Evolutionary conservation across 2,329 filamentous ascomycete species (phyloP).

Genomic region (Emergomyces orientalis): DNA sequence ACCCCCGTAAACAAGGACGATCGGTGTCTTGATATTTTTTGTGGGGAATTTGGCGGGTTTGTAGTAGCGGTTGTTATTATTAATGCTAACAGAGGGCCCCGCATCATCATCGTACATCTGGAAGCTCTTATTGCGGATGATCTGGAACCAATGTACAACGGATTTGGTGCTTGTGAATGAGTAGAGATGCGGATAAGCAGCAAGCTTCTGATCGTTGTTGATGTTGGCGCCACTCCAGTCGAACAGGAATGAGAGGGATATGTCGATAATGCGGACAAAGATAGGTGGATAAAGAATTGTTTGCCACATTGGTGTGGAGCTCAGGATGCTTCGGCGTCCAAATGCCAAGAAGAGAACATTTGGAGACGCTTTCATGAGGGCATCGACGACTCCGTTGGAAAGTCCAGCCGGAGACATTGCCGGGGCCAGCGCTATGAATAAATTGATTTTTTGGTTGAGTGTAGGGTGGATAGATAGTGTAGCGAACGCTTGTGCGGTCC

Average conservation of each 20-base stretch:
- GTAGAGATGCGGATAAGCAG: conserved; percentile 90
- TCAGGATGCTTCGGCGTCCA: conserved; percentile 80
- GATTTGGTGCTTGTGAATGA: conserved; percentile 95
- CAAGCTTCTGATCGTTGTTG: conserved; percentile 75
- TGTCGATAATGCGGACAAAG: conserved; percentile 80
- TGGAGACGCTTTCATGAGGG: conserved; percentile 85
- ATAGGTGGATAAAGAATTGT: conserved; percentile 89
- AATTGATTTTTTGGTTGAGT: conserved; percentile 85
- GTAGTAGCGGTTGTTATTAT: conserved; percentile 71
- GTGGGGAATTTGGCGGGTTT: conserved; percentile 96
- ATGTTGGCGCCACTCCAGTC: conserved; percentile 85
- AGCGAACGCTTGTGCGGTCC: conserved; percentile 93
- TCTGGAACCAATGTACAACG: conserved; percentile 98
- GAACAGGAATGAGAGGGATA: conserved; percentile 72
- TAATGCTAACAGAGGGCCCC: conserved; percentile 63
- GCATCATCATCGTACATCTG: conserved; percentile 98
- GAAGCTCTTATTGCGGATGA: conserved; percentile 90
- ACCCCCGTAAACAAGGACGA: conserved; percentile 87
- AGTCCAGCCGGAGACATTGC: conserved; percentile 93
- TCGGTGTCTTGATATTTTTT: conserved; percentile 90
- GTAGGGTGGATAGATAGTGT: conserved; percentile 84
- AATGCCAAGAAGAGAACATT: conserved; percentile 89
- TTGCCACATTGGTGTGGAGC: conserved; percentile 95
- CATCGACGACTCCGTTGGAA: conserved; percentile 82
- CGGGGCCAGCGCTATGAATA: conserved; percentile 90